Base-by-base conservation (phyloP, 139 green algal genomes). In the Tetraselmis chui region DNA sequence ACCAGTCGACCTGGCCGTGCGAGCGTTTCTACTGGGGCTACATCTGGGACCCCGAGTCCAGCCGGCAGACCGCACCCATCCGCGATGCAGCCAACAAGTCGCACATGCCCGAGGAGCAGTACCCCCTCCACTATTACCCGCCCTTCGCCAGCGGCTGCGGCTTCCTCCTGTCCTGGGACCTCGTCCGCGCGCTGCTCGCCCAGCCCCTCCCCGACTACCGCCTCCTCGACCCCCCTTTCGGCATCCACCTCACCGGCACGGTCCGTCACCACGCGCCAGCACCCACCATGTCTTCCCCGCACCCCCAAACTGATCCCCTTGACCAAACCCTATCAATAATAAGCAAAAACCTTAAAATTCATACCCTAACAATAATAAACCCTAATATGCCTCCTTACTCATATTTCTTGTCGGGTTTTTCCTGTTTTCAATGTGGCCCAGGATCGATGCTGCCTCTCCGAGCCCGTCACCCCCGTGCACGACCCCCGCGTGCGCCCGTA, bases 181-280 rank as follows among this genome's bases (percentile, higher is more conserved):
- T 93, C 75, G 87, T 86, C 5, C 59, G 79, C 23, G 87, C 83
- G 23, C 89, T 93, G 75, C 78, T 88, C 45, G 75, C 76, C 18
- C 84, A 84, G 31, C 81, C 82, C 0, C 87, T 93, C 31, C 90
- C 90, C 29, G 88, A 93, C 84, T 93, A 92, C 80, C 82, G 90
- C 0, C 81, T 92, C 59, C 85, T 93, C 85, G 90, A 93, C 75
- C 88, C 90, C 27, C 90, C 90, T 0, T 93, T 93, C 86, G 90
- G 90, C 76, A 91, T 93, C 76, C 88, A 93, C 79, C 84, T 93
- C 32, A 91, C 87, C 76, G 90, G 90, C 58, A 67, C 5, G 45
- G 45, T 67, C 11, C 18, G 45, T 5, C 45, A 18, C n/a, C n/a
- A n/a, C n/a, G n/a, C n/a, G n/a, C n/a, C n/a, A n/a, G n/a, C n/a